Evolutionary conservation across 345 rosid genomes (phyloP).

Genomic region (Bruguiera gymnorhiza): DNA sequence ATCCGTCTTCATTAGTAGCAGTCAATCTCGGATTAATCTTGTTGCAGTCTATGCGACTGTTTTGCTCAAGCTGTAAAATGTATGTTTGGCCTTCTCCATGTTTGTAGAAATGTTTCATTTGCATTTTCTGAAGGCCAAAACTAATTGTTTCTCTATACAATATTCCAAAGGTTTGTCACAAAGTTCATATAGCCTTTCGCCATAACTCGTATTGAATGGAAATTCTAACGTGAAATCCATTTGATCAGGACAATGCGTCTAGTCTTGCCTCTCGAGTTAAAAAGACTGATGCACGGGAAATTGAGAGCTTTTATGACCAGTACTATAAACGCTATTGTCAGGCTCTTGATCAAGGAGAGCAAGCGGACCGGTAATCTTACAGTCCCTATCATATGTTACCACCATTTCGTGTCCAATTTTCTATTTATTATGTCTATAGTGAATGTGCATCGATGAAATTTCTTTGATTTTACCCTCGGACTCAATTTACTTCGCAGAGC

Average conservation of each 20-base stretch:
- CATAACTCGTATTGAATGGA: too few species aligned
- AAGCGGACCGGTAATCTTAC: conserved; percentile 78
- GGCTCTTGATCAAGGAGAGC: conserved; percentile 91
- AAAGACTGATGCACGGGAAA: conserved; percentile 96
- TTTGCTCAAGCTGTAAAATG: too few species aligned
- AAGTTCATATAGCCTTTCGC: not conserved
- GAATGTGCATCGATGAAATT: not conserved
- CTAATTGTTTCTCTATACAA: not conserved
- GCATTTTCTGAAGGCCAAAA: conserved; percentile 1
- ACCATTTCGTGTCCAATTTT: not conserved
- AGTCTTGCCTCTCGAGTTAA: conserved; percentile 92
- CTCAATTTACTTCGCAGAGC: conserved; percentile 52
- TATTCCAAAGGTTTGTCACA: not conserved
- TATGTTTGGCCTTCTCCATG: conserved; percentile 2
- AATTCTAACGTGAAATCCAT: too few species aligned
- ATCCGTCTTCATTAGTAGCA: too few species aligned
- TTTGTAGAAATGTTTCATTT: conserved; percentile 6
- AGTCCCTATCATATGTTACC: conserved; percentile 3
- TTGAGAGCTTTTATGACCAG: conserved; percentile 86
- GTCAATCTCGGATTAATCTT: too few species aligned
- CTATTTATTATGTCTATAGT: not conserved
- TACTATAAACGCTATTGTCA: conserved; percentile 88
- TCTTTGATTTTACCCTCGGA: not conserved
- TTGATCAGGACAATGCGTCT: conserved; percentile 74
- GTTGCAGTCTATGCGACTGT: too few species aligned